Percentiles rank a stretch among this genome's conserved stretches.
These are phyloP conservation scores for Saturnispora galanensis DNA, from an alignment of 805 yeast genomes.

Conservation along the genomic window DNA sequence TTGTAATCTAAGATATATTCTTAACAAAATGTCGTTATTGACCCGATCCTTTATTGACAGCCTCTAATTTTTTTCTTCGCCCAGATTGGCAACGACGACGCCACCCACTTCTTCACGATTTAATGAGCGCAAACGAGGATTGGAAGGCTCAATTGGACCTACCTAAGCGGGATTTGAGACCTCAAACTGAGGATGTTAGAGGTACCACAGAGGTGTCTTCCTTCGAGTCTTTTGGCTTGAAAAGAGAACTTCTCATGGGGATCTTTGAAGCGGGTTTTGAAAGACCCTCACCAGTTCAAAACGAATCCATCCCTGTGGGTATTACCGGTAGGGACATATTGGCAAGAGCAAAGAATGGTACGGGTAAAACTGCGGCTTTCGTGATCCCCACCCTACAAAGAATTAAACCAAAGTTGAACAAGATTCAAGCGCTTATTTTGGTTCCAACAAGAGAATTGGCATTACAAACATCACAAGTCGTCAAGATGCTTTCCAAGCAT, in stretches of 20 bases:
- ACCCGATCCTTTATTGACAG: no score
- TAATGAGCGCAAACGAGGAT: constrained; percentile 22
- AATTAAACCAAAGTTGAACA: constrained; percentile 71
- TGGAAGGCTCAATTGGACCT: constrained; percentile 72
- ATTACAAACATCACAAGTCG: constrained; percentile 94
- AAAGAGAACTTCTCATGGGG: constrained; percentile 94
- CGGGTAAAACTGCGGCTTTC: constrained; percentile 98
- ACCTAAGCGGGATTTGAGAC: constrained; percentile 84
- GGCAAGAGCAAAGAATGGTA: constrained; percentile 97
- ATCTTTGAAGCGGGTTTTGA: constrained; percentile 98
- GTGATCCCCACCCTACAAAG: constrained; percentile 88
- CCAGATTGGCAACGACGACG: no score
- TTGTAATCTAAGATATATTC: no score
- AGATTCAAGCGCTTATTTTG: constrained; percentile 84
- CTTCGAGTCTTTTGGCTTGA: constrained; percentile 85
- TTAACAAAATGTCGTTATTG: neutral
- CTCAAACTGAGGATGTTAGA: constrained; percentile 93
- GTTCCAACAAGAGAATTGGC: constrained; percentile 98
- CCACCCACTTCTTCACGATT: no score
- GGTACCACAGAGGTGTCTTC: constrained; percentile 73
- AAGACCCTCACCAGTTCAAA: constrained; percentile 96
- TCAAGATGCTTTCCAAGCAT: constrained; percentile 90
- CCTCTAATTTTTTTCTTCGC: no score
- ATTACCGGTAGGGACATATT: constrained; percentile 90
- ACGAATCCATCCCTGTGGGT: constrained; percentile 93